Conservation (phyloP, 345 rosid species). For the Euphorbia lathyris region DNA sequence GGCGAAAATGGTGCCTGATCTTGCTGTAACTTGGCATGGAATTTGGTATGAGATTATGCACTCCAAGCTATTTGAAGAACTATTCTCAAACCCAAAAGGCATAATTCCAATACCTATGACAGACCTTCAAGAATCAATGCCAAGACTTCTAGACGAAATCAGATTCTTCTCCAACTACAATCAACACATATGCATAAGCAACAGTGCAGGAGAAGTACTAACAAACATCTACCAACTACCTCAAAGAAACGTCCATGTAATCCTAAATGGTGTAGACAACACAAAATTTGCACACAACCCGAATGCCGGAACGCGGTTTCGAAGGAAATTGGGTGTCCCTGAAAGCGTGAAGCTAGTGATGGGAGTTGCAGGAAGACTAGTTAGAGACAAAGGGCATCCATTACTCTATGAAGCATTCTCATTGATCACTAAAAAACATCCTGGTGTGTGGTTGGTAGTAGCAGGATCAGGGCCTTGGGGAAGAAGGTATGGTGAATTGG, state of each 20-base stretch:
- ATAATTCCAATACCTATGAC: slow-evolving; percentile 19
- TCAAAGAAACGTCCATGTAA: slow-evolving; percentile 50
- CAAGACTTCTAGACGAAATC: slow-evolving; percentile 53
- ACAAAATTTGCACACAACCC: slow-evolving; percentile 42
- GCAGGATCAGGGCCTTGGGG: slow-evolving; percentile 85
- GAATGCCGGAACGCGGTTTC: slow-evolving; percentile 35
- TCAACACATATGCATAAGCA: slow-evolving; percentile 66
- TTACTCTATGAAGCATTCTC: slow-evolving; percentile 58
- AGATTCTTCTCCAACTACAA: slow-evolving; percentile 55
- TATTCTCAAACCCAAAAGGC: slow-evolving; percentile 32
- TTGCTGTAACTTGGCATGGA: slow-evolving; percentile 81
- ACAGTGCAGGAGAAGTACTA: slow-evolving; percentile 56
- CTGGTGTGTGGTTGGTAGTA: slow-evolving; percentile 45
- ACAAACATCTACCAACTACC: slow-evolving; percentile 61
- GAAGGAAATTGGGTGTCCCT: slow-evolving; percentile 43
- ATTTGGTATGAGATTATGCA: slow-evolving; percentile 76
- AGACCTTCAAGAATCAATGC: slow-evolving; percentile 59
- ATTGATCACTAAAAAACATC: slow-evolving; percentile 30
- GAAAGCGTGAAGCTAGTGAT: slow-evolving; percentile 36
- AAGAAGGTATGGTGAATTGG: slow-evolving; percentile 50
- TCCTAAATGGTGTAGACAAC: slow-evolving; percentile 72
- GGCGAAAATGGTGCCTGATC: slow-evolving; percentile 39
- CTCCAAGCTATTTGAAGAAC: slow-evolving; percentile 65
- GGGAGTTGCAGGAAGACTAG: slow-evolving; percentile 77
- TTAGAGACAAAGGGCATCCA: slow-evolving; percentile 76